Evolutionary conservation across 768 basidiomycete genomes (phyloP).

Genomic region (Termitomyces heimii): DNA sequence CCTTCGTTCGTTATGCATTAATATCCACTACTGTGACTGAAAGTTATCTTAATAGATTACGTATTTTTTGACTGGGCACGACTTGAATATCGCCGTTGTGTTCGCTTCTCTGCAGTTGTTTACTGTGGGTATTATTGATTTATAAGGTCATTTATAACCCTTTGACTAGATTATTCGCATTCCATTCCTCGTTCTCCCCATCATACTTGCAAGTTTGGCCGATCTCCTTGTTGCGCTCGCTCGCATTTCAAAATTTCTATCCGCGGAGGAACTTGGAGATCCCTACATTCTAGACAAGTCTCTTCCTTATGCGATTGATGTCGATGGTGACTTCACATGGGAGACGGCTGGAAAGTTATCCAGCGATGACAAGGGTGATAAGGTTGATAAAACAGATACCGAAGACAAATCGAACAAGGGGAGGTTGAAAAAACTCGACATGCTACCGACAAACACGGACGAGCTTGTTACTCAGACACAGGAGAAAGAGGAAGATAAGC

Average conservation of each 20-base stretch:
- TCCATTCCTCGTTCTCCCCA: slow-evolving; percentile 52
- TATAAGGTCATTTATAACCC: background rate
- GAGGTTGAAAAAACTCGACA: background rate
- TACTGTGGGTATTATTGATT: slow-evolving; percentile 31
- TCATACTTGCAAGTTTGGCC: slow-evolving; percentile 41
- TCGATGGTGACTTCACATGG: slow-evolving; percentile 50
- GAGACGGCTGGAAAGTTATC: slow-evolving; percentile 27
- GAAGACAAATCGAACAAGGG: slow-evolving; percentile 14
- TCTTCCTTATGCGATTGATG: slow-evolving; percentile 32
- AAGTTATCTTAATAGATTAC: slow-evolving; percentile 39
- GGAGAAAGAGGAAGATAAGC: slow-evolving; percentile 32
- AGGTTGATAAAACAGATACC: slow-evolving; percentile 10
- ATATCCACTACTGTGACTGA: background rate
- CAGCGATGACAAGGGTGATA: slow-evolving; percentile 8
- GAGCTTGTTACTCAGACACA: slow-evolving; percentile 10
- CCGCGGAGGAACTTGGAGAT: slow-evolving; percentile 48
- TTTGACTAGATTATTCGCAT: slow-evolving; percentile 44
- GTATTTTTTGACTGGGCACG: slow-evolving; percentile 51
- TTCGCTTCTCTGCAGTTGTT: slow-evolving; percentile 56
- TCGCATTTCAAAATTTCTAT: slow-evolving; percentile 42
- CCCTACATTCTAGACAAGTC: slow-evolving; percentile 37
- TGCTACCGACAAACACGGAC: slow-evolving; percentile 16
- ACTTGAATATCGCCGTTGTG: slow-evolving; percentile 46
- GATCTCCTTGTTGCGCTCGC: slow-evolving; percentile 45
- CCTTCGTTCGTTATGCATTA: slow-evolving; percentile 35